A percentile compares a stretch with the other conserved stretches of the same genome.
These are phyloP conservation scores for Coniochaeta sp. DNA, from an alignment of 2,329 filamentous ascomycete species.

Conservation along the genomic window DNA sequence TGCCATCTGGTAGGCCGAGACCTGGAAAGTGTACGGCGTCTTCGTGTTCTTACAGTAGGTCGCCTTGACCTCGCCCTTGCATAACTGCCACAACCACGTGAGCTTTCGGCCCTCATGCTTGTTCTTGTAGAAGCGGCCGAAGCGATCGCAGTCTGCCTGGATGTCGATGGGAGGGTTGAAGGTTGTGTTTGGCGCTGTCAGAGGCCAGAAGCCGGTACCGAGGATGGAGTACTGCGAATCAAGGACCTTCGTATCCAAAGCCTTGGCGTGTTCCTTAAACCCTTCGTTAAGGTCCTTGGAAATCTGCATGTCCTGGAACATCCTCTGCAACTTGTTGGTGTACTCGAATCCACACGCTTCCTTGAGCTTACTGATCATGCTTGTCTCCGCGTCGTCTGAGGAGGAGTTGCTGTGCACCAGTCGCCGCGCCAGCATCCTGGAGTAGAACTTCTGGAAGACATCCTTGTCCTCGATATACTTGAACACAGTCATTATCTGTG, in stretches of 20 bases:
- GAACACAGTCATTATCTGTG: constrained; percentile 98
- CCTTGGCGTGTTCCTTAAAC: constrained; percentile 70
- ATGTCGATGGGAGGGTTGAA: constrained; percentile 86
- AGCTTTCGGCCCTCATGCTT: constrained; percentile 96
- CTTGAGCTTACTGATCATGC: constrained; percentile 99
- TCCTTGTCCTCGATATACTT: constrained; percentile 99
- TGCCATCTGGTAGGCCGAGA: constrained; percentile 97
- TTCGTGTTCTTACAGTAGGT: constrained; percentile 87
- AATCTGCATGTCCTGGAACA: constrained; percentile 99
- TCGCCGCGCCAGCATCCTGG: constrained; percentile 89
- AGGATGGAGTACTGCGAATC: constrained; percentile 90
- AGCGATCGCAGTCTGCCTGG: constrained; percentile 80
- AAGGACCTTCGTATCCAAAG: constrained; percentile 62
- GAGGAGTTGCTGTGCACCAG: constrained; percentile 93
- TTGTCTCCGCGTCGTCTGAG: constrained; percentile 94
- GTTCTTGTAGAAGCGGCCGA: constrained; percentile 85
- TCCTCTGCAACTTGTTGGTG: constrained; percentile 97
- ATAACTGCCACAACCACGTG: constrained; percentile 96
- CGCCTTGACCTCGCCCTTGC: constrained; percentile 92
- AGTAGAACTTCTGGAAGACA: constrained; percentile 99
- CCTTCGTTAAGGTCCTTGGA: constrained; percentile 92
- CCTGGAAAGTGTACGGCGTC: constrained; percentile 92
- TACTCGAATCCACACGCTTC: constrained; percentile 98
- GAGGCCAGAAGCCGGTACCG: constrained; percentile 95
- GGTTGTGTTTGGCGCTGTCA: constrained; percentile 77